These are phyloP conservation scores for Ordospora pajunii DNA, from an alignment of 371 early-diverging fungal genomes.

Conservation along the genomic window DNA sequence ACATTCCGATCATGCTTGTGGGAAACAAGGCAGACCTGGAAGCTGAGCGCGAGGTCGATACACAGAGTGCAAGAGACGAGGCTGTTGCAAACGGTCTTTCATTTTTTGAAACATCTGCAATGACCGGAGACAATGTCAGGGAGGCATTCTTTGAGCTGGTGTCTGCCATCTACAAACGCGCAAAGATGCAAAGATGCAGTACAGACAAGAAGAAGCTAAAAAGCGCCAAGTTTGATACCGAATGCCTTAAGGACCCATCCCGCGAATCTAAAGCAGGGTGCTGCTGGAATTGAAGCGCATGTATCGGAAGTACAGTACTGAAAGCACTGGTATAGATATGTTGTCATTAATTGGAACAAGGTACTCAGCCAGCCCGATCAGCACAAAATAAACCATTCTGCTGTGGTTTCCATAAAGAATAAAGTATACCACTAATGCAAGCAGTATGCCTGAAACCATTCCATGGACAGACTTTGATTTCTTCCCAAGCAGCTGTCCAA, in stretches of 20 bases:
- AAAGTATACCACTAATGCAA: slow-evolving; percentile 2
- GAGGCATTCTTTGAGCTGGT: slow-evolving; percentile 78
- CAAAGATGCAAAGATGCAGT: slow-evolving; percentile 24
- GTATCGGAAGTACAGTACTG: slow-evolving; percentile 17
- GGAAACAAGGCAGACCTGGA: slow-evolving; percentile 98
- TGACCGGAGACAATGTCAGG: slow-evolving; percentile 74
- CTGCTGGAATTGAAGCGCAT: not conserved
- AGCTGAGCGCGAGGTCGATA: slow-evolving; percentile 81
- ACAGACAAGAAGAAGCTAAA: not conserved
- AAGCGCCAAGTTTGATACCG: not conserved
- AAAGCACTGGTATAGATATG: slow-evolving; percentile 25
- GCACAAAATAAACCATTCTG: slow-evolving; percentile 13
- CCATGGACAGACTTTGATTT: slow-evolving; percentile 24
- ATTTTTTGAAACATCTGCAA: slow-evolving; percentile 81
- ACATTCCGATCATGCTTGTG: slow-evolving; percentile 93
- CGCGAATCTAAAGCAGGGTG: slow-evolving; percentile 12
- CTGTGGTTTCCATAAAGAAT: not conserved
- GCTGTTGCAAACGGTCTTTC: slow-evolving; percentile 70
- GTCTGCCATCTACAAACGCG: slow-evolving; percentile 65
- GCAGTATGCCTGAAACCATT: not conserved
- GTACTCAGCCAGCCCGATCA: slow-evolving; percentile 22
- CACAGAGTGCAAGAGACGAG: slow-evolving; percentile 85
- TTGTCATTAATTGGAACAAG: slow-evolving; percentile 36
- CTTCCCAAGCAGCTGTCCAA: slow-evolving; percentile 14
- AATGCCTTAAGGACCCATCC: slow-evolving; percentile 5